Conservation (phyloP, 1,284 basidiomycete genomes). For the Tilletiopsis washingtonensis region DNA sequence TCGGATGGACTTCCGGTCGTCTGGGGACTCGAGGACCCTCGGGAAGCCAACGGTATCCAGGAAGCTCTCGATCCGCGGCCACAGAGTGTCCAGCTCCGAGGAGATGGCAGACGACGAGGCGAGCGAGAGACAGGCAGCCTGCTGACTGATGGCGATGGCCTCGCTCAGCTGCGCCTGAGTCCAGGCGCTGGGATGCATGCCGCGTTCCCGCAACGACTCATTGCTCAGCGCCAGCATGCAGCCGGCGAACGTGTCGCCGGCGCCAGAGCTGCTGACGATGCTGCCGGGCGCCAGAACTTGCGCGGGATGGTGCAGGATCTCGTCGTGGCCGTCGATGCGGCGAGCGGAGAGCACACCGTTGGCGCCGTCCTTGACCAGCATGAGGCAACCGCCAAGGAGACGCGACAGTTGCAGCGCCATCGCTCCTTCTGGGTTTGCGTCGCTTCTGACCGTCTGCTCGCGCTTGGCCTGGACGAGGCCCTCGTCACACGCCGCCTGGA, state of each 20-base stretch:
- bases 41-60: no score
- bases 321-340: not conserved
- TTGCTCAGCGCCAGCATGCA: slow-evolving; percentile 14
- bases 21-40: no score
- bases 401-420: not conserved
- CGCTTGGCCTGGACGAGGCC: not conserved
- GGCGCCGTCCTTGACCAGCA: slow-evolving; percentile 25
- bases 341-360: slow-evolving; percentile 12
- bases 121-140: not conserved
- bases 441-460: not conserved
- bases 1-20: no score
- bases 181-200: not conserved
- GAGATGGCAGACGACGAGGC: not conserved
- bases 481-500: slow-evolving; percentile 2
- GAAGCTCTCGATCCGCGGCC: no score
- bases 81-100: not conserved
- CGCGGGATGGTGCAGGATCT: not conserved
- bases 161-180: not conserved
- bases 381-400: not conserved
- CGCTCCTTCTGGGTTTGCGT: not conserved
- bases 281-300: not conserved
- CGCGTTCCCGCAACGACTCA: not conserved
- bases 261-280: slow-evolving; percentile 35
- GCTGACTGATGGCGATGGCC: not conserved
- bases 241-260: slow-evolving; percentile 44